A percentile compares a stretch with the other conserved stretches of the same genome.
These are phyloP conservation scores for Colletotrichum tropicale DNA, from an alignment of 2,329 filamentous ascomycete genomes.

Conservation along the genomic window DNA sequence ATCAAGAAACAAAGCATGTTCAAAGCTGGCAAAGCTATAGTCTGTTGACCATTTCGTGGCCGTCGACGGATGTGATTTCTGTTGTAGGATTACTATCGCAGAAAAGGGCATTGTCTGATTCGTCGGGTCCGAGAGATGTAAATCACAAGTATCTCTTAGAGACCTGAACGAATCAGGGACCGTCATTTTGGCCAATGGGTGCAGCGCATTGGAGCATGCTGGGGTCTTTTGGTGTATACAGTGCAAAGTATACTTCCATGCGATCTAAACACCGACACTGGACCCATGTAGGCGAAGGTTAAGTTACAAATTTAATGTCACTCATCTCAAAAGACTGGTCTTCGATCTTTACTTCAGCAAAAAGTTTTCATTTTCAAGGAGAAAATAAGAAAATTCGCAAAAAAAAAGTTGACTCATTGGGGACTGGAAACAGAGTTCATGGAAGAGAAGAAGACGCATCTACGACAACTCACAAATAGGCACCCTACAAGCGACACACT, in stretches of 20 bases:
- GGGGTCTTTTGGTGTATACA: background rate
- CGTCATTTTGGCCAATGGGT: background rate
- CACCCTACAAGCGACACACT: background rate
- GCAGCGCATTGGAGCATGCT: background rate
- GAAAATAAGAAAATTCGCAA: no score
- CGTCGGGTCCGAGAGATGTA: background rate
- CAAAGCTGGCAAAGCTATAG: background rate
- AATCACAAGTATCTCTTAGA: background rate
- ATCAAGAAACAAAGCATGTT: fast-evolving
- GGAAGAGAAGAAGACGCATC: background rate
- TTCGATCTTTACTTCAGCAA: no score
- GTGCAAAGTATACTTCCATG: background rate
- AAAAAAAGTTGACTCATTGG: no score
- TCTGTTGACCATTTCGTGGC: background rate
- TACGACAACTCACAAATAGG: background rate
- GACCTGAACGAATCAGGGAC: background rate
- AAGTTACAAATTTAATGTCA: no score
- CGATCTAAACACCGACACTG: no score
- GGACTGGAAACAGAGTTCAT: background rate
- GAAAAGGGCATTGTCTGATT: background rate
- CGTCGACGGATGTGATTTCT: background rate
- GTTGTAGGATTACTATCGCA: background rate
- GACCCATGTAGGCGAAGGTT: no score
- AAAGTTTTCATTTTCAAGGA: no score
- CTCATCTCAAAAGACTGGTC: no score